Evolutionary conservation across 805 yeast species (phyloP), one percentile per base, ranked within the genome.

Genomic region (Blastobotrys peoriensis): DNA sequence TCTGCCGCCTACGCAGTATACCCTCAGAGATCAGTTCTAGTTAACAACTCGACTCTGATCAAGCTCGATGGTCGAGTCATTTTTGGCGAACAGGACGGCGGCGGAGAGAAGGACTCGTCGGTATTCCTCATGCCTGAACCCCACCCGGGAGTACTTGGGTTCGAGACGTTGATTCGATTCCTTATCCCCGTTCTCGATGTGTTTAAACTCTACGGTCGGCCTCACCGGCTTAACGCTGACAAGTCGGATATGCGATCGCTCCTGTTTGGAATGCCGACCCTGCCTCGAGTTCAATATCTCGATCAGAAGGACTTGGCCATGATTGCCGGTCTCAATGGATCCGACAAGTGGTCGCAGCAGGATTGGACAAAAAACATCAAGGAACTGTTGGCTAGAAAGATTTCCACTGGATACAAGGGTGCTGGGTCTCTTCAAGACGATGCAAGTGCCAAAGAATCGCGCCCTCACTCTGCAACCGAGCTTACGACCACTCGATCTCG

Each of bases 41-140:
- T 93, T 50, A 95, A 91, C 65, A 80, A 80, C 49, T 80, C 91
- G 43, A 86, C 97, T 1, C 79, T 93, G 75, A 75, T 91, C 59
- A 93, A 93, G 60, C 63, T 91, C 44, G 96, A 89, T 60, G 97
- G 96, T 39, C 70, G 75, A 34, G 86, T 89, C 25, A 43, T 49
- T 35, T 66, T 64, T 44, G 50, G 57, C 40, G 60, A 56, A 38
- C 53, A 51, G 21, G 56, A 52, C n/a, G 55, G 54, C 21, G 37
- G 22, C 18, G 62, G 65, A 0, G 73, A 79, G 9, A 74, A 74
- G 49, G 79, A 76, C 43, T 76, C 81, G 16, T 70, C 80, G 3
- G 74, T 86, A 41, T 86, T 86, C 60, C 62, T 86, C 56, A 85
- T 87, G 93, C 95, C 95, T 8, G 84, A 79, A 47, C 69, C 75